Percentiles rank a stretch among this genome's conserved stretches.
These are phyloP conservation scores for Dendrobium chrysotoxum DNA, from an alignment of 106 monocot genomes.

Conservation along the genomic window DNA sequence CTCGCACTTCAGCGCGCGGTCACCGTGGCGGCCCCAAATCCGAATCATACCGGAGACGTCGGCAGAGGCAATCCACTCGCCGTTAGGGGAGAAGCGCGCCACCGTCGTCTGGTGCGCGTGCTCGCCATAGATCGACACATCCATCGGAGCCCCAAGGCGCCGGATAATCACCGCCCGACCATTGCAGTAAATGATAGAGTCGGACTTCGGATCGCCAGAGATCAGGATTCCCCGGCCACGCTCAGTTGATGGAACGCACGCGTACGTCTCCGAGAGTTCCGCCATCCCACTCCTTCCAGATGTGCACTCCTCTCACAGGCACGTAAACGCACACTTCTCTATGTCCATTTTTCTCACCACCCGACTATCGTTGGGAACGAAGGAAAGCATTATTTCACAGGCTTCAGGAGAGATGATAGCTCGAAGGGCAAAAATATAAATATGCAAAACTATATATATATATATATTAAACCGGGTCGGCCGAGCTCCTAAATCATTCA, in stretches of 20 bases:
- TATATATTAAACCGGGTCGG: too few species aligned
- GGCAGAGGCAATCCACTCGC: slow-evolving; percentile 98
- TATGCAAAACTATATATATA: too few species aligned
- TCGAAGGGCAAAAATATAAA: too few species aligned
- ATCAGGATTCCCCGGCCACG: slow-evolving; percentile 95
- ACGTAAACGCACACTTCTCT: too few species aligned
- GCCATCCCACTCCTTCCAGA: slow-evolving; percentile 29
- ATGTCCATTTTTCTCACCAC: too few species aligned
- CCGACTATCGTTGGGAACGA: too few species aligned
- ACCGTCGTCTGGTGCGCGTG: slow-evolving; percentile 80
- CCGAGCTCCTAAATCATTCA: too few species aligned
- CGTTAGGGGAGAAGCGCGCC: slow-evolving; percentile 93
- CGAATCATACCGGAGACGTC: slow-evolving; percentile 84
- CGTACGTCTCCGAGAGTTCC: slow-evolving; percentile 80
- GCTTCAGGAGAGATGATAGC: too few species aligned
- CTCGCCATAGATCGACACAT: slow-evolving; percentile 65
- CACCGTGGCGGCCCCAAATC: slow-evolving; percentile 91
- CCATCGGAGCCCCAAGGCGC: slow-evolving; percentile 50
- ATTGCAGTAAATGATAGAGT: slow-evolving; percentile 77
- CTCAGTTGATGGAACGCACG: slow-evolving; percentile 82
- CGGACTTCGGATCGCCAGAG: slow-evolving; percentile 70
- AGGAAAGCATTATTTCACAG: too few species aligned
- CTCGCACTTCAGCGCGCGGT: slow-evolving; percentile 93
- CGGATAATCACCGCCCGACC: slow-evolving; percentile 86
- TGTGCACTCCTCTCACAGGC: too few species aligned